phyloP scores from a whole-genome alignment of 2,329 filamentous ascomycete genomes.

The Paecilomyces formosus region DNA sequence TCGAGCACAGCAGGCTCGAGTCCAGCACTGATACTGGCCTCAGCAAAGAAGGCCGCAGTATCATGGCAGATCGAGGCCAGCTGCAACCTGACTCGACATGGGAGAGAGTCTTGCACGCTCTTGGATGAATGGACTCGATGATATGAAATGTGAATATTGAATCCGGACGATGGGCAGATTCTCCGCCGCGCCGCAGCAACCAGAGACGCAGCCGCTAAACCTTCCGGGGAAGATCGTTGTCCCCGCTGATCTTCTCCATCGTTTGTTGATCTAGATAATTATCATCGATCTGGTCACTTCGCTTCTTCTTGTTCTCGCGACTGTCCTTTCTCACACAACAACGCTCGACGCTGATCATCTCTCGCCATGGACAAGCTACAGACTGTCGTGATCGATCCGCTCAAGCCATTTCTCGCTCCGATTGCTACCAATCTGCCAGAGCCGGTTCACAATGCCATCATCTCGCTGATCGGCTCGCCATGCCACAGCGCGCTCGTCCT shows the following conservation, averaged over 20 bases:
- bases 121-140: too few species aligned
- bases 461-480: conserved; percentile 69
- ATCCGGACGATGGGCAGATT: conserved; percentile 10
- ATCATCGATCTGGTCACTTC: background rate
- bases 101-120: background rate
- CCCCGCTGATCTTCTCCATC: background rate
- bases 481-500: conserved; percentile 86
- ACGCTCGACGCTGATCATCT: background rate
- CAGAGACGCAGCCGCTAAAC: conserved; percentile 16
- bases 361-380: conserved; percentile 35
- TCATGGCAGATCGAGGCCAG: conserved; percentile 15
- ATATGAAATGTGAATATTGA: background rate
- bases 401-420: conserved; percentile 50
- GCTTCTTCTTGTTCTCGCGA: background rate
- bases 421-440: conserved; percentile 66
- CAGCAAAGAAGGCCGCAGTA: conserved; percentile 28
- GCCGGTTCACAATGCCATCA: conserved; percentile 65
- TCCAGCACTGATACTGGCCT: conserved; percentile 25
- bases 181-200: conserved; percentile 19
- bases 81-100: conserved; percentile 14
- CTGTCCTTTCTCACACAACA: background rate
- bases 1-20: conserved; percentile 22
- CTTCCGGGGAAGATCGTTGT: background rate
- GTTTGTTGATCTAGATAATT: background rate
- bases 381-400: conserved; percentile 31